Base-by-base conservation (phyloP, 805 yeast species). In the Metschnikowia dekortorum region DNA sequence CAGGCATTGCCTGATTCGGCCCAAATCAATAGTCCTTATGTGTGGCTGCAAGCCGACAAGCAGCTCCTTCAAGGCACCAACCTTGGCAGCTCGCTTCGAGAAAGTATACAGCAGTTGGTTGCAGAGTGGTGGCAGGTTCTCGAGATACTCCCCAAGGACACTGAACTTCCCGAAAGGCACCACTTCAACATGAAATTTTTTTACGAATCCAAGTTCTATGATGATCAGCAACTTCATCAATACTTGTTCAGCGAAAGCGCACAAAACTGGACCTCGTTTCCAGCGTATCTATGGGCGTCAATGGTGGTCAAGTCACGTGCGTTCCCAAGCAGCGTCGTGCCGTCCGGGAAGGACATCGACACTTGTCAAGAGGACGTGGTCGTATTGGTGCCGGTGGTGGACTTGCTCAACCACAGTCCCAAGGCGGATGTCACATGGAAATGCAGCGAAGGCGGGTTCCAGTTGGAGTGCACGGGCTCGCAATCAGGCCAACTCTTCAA, bases 361-460 rank as follows among this genome's bases (percentile, higher is more conserved):
- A 9, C 49, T 13, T 18, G 33, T 6, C 61, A 64, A 18, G 63
- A 60, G 1, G 77, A 75, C 52, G 79, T 77, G 53, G 89, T 87
- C 6, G 83, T 91, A 74, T 69, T 91, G 26, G 66, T 85, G 22
- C 97, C 97, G 1, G 61, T 91, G 9, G 76, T 89, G 11, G 97
- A 91, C 62, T 67, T 89, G 14, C 67, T 90, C 47, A 91, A 91
- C 61, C 97, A 91, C 65, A 68, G 78, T 51, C 82, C 84, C 7
- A 67, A 62, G 32, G 70, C 84, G 0, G 71, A 79, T 16, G 91
- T 89, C 0, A 68, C 78, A 16, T 91, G 97, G 97, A 60, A 68
- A 2, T 54, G 41, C 1, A 60, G 60, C 2, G 30, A 39, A 22
- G 50, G 42, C 8, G 28, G 10, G 9, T 77, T 80, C 22, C 34